A percentile compares a stretch with the other conserved stretches of the same genome.
phyloP scores from a whole-genome alignment of 768 basidiomycete genomes.

The Leccinum uliginosum region DNA sequence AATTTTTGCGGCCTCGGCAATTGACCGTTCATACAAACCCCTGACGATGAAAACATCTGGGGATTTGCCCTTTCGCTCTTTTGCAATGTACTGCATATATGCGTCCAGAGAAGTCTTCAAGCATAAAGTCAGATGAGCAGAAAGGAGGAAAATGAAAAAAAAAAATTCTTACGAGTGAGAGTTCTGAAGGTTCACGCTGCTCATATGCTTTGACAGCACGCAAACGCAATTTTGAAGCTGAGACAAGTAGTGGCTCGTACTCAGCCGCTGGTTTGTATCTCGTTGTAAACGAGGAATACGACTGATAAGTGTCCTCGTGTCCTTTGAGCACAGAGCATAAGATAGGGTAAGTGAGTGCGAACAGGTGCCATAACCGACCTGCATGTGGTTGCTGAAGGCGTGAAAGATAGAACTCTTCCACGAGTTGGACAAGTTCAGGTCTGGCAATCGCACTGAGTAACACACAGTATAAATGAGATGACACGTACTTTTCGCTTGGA shows the following conservation, averaged over 20 bases:
- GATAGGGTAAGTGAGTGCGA: background rate
- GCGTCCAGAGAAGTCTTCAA: slow-evolving; percentile 45
- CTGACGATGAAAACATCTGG: slow-evolving; percentile 56
- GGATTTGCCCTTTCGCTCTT: slow-evolving; percentile 57
- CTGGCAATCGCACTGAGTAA: slow-evolving; percentile 28
- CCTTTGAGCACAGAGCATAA: slow-evolving; percentile 39
- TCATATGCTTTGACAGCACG: slow-evolving; percentile 57
- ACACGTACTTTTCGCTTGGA: slow-evolving; percentile 42
- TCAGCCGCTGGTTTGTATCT: slow-evolving; percentile 64
- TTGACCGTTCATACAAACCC: slow-evolving; percentile 68
- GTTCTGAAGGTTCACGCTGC: slow-evolving; percentile 61
- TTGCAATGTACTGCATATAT: slow-evolving; percentile 58
- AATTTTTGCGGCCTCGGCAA: slow-evolving; percentile 63
- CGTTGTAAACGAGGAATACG: slow-evolving; percentile 88
- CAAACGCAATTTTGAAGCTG: slow-evolving; percentile 69
- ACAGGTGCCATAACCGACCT: slow-evolving; percentile 38
- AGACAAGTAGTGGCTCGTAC: slow-evolving; percentile 73
- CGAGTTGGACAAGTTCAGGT: slow-evolving; percentile 38
- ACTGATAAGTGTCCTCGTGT: slow-evolving; percentile 75
- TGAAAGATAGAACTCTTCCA: slow-evolving; percentile 56
- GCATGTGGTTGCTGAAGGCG: slow-evolving; percentile 77
- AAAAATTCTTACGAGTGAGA: slow-evolving; percentile 53
- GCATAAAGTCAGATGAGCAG: slow-evolving; percentile 14
- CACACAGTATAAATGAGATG: background rate
- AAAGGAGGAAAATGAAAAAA: background rate